phyloP scores from a whole-genome alignment of 2,329 filamentous ascomycete genomes.

The Ceratocystis destructans region DNA sequence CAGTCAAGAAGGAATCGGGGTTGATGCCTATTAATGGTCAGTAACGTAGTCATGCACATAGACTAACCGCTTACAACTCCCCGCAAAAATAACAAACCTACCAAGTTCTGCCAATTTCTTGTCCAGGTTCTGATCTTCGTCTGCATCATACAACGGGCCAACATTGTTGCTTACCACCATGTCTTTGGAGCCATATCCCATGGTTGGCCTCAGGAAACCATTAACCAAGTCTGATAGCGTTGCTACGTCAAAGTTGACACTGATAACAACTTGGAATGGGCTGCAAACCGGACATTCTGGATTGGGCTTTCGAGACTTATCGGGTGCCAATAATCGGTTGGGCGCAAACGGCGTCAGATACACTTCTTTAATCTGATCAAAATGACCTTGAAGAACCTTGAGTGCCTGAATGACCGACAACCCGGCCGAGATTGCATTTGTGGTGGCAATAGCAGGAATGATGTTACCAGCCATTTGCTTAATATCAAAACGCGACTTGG shows the following conservation, averaged over 20 bases:
- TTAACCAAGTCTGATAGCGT: conserved; percentile 72
- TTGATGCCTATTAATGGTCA: conserved; percentile 43
- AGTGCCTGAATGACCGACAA: conserved; percentile 86
- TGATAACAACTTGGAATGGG: conserved; percentile 52
- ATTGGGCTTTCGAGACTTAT: conserved; percentile 51
- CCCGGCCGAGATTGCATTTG: conserved; percentile 89
- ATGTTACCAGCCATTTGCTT: conserved; percentile 99
- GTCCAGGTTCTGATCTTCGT: conserved; percentile 70
- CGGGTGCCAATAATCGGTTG: conserved; percentile 45
- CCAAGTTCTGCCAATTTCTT: conserved; percentile 69
- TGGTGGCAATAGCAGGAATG: conserved; percentile 94
- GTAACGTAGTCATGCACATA: conserved; percentile 4
- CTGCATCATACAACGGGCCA: conserved; percentile 75
- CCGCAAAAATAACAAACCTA: conserved; percentile 25
- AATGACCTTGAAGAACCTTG: conserved; percentile 69
- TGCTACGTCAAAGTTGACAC: conserved; percentile 52
- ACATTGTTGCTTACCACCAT: conserved; percentile 62
- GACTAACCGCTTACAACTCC: too few relatives aligned
- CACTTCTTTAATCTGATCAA: conserved; percentile 61
- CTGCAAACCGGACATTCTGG: conserved; percentile 74
- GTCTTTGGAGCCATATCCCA: conserved; percentile 67
- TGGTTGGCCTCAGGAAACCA: conserved; percentile 50
- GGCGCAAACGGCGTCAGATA: conserved; percentile 60
- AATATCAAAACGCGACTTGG: conserved; percentile 85
- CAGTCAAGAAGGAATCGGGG: conserved; percentile 60